phyloP scores from a whole-genome alignment of 177 flowering plant genomes.

The Tripterygium wilfordii region DNA sequence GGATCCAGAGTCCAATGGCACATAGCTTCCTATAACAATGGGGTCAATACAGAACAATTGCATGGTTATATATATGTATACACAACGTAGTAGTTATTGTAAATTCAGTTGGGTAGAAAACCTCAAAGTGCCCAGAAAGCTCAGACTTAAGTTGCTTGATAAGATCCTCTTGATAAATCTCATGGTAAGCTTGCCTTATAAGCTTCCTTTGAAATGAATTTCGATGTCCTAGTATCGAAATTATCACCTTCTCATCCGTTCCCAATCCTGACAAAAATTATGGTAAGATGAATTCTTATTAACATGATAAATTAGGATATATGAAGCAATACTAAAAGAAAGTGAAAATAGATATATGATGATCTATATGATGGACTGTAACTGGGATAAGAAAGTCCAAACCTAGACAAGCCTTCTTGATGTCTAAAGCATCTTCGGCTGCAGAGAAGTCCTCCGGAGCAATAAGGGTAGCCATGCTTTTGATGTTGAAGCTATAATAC shows the following conservation, averaged over 20 bases:
- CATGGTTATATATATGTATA: background rate
- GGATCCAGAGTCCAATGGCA: constrained; percentile 29
- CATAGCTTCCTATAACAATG: constrained; percentile 1
- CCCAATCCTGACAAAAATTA: constrained; percentile 31
- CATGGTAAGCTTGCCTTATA: constrained; percentile 27
- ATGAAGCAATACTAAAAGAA: background rate
- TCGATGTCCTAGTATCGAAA: constrained; percentile 31
- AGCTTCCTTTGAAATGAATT: constrained; percentile 29
- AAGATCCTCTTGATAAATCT: constrained; percentile 31
- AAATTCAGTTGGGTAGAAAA: constrained; percentile 1
- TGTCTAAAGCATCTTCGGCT: constrained; percentile 29
- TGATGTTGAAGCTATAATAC: too few relatives aligned
- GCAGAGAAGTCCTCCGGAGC: constrained; percentile 23
- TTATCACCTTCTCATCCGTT: constrained; percentile 35
- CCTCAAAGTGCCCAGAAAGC: constrained; percentile 40
- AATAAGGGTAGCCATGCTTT: too few relatives aligned
- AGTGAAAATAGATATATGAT: too few relatives aligned
- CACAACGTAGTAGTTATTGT: background rate
- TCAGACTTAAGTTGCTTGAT: constrained; percentile 31
- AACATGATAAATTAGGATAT: background rate
- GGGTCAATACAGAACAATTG: background rate
- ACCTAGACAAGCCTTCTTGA: constrained; percentile 33
- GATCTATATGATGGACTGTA: background rate
- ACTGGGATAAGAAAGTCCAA: background rate
- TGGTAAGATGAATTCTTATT: too few relatives aligned